Evolutionary conservation across 495 filamentous ascomycete genomes (phyloP), one percentile per base, ranked within the genome.

Genomic region (Pyrenopolyporus hunteri): DNA sequence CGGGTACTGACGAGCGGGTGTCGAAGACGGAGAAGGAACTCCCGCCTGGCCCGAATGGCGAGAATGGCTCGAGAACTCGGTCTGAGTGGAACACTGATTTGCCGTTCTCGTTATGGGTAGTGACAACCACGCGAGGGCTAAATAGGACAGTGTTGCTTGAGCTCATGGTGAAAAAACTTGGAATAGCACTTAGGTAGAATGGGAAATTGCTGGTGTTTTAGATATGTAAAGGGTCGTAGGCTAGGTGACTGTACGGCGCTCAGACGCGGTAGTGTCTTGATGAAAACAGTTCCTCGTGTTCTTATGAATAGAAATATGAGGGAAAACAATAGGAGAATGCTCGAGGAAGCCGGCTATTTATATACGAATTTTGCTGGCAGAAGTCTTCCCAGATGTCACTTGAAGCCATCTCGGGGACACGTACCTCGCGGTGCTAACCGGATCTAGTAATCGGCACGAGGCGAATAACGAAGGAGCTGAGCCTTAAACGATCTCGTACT

Each of bases 51-150:
- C 72, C 74, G 54, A 73, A 73, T 11, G 74, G 74, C 0, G 56
- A 33, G 49, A 77, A 74, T 6, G 64, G 66, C 22, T 51, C 26
- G 25, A 69, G 32, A 3, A 48, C 17, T 4, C 20, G 20, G 64
- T 77, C 75, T 1, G 67, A 66, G 6, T 58, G 56, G 57, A 77
- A 66, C 40, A 74, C 57, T 9, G 74, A 74, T 8, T 26, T 67
- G 36, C 71, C 74, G 46, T 64, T 64, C n/a, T 59, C 37, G 8
- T 52, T 59, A 63, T 75, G 74, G 19, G 53, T 50, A 2, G 74
- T 76, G 39, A 68, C 60, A 39, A 76, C 68, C 1, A 77, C 25
- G 56, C 74, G 75, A 25, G 46, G 6, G 51, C 39, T 26, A 25
- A 51, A 11, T 9, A 20, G 14, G 22, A 44, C 16, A 17, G 31